Conservation (phyloP, 257 asterid species). For the Asclepias syriaca region DNA sequence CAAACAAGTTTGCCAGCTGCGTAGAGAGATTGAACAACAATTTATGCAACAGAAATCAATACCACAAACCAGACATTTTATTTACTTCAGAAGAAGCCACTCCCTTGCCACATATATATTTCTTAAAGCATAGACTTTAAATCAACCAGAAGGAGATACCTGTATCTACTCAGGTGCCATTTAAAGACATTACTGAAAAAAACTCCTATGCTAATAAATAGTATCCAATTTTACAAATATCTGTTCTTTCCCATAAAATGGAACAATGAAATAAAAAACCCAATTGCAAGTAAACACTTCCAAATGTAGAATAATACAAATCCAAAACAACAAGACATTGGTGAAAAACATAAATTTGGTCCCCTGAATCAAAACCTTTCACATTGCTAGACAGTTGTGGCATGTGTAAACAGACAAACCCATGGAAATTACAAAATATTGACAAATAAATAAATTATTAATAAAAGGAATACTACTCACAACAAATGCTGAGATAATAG, state of each 20-base stretch:
- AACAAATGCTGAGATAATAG: slow-evolving; percentile 72
- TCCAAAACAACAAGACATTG: neutral
- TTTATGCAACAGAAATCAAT: slow-evolving; percentile 5
- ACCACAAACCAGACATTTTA: neutral
- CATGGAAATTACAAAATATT: neutral
- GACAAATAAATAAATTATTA: slow-evolving; percentile 2
- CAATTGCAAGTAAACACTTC: neutral
- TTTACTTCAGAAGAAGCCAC: neutral
- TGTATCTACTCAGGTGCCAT: neutral
- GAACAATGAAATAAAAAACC: neutral
- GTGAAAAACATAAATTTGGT: neutral
- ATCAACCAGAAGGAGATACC: neutral
- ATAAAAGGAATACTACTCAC: slow-evolving; percentile 31
- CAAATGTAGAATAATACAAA: neutral
- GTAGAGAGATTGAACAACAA: slow-evolving; percentile 16
- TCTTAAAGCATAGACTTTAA: neutral
- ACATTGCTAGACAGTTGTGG: neutral
- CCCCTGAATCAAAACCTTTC: neutral
- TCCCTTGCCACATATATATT: neutral
- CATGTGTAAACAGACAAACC: neutral
- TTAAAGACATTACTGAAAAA: neutral
- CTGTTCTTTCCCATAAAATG: neutral
- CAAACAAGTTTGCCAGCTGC: slow-evolving; percentile 86
- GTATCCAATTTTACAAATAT: neutral
- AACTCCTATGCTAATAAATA: neutral